Base-by-base conservation (phyloP, 139 green algal species). In the Monoraphidium neglectum region DNA sequence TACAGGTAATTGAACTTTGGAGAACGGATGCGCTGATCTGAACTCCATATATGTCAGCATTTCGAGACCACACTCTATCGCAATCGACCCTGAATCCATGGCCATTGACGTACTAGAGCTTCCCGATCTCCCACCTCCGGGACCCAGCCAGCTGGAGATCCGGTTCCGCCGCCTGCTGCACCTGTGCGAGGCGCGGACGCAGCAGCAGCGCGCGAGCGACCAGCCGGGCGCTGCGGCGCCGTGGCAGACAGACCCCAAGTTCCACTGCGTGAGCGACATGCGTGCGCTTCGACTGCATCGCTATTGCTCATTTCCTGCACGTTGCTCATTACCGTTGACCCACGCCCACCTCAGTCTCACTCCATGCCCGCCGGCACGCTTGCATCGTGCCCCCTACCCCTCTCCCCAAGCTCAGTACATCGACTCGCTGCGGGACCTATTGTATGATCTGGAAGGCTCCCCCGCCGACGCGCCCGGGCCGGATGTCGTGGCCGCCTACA, bases 371-470 rank as follows among this genome's bases (percentile, higher is more conserved):
- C n/a, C n/a, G n/a, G n/a, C n/a, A n/a, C n/a, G n/a, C n/a, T n/a
- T n/a, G n/a, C n/a, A n/a, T n/a, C n/a, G n/a, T n/a, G n/a, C n/a
- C n/a, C n/a, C n/a, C n/a, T n/a, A n/a, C n/a, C n/a, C n/a, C n/a
- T n/a, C n/a, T n/a, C n/a, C n/a, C n/a, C n/a, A n/a, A n/a, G 28
- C 16, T 51, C 70, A 87, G 82, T 81, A 83, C 24, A 57, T 87
- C 16, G 76, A 84, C 36, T 65, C 66, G 1, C 66, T 87, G 35
- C 79, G 76, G 37, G 83, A 87, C 26, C 74, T 79, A 59, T 60
- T 87, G 46, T 60, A 69, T 6, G 83, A 84, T n/a, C 35, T 85
- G 10, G 74, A 84, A 60, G 37, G 57, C 1, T 49, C 26, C 23
- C 49, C 23, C 21, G 47, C 73, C 43, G 63, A 72, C 51, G 56